These are phyloP conservation scores for Ustilago sp. DNA, from an alignment of 1,284 basidiomycete genomes.

Conservation along the genomic window DNA sequence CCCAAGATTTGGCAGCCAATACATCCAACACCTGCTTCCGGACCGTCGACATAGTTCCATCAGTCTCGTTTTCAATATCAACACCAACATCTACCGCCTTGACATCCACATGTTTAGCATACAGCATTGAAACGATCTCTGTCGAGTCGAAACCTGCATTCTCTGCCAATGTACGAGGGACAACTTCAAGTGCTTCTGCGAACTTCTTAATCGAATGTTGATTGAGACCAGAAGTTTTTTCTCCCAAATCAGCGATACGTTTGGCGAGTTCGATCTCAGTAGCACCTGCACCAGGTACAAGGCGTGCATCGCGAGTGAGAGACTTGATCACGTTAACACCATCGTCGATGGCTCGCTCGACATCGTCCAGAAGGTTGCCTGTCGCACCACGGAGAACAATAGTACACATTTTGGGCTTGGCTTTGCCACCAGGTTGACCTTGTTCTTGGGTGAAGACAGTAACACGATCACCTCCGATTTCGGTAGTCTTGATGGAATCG, in stretches of 20 bases:
- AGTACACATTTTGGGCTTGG: constrained; percentile 67
- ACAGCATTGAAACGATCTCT: constrained; percentile 86
- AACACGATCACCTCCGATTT: constrained; percentile 97
- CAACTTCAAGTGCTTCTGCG: constrained; percentile 88
- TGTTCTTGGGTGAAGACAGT: constrained; percentile 88
- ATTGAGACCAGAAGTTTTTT: constrained; percentile 86
- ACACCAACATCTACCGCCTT: constrained; percentile 78
- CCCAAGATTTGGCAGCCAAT: constrained; percentile 88
- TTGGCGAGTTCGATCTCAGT: constrained; percentile 90
- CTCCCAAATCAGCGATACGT: constrained; percentile 86
- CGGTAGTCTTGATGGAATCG: constrained; percentile 93
- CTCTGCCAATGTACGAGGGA: constrained; percentile 93
- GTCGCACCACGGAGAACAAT: constrained; percentile 80
- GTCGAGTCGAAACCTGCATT: constrained; percentile 96
- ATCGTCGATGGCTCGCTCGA: constrained; percentile 95
- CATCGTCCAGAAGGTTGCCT: constrained; percentile 91
- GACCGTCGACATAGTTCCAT: constrained; percentile 59
- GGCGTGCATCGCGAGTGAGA: constrained; percentile 86
- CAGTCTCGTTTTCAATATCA: constrained; percentile 78
- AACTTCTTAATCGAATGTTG: constrained; percentile 96
- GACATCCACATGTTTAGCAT: constrained; percentile 80
- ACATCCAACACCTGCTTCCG: constrained; percentile 74
- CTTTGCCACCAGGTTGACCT: constrained; percentile 64
- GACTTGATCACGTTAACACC: constrained; percentile 97
- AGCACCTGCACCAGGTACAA: constrained; percentile 95